Percentiles rank a stretch among this genome's conserved stretches.
These are phyloP conservation scores for Trypanosomatidae sp. DNA, from an alignment of 208 protist genomes.

Conservation along the genomic window DNA sequence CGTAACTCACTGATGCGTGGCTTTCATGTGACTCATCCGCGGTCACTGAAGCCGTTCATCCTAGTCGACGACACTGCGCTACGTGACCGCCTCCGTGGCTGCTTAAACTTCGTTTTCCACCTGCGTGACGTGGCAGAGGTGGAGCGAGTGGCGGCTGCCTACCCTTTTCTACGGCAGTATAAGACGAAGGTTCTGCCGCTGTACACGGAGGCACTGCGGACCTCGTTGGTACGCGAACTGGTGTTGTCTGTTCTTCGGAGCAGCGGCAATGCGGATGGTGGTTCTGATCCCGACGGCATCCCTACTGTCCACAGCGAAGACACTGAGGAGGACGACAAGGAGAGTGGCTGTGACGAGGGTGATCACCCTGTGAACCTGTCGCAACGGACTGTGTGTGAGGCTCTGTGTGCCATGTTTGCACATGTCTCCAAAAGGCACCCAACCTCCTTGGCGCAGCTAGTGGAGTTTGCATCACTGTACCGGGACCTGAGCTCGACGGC, in stretches of 20 bases:
- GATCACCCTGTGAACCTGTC: slow-evolving; percentile 17
- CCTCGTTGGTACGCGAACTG: slow-evolving; percentile 41
- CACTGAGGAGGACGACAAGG: not conserved
- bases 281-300: slow-evolving; percentile 13
- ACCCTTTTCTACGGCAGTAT: slow-evolving; percentile 39
- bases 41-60: slow-evolving; percentile 33
- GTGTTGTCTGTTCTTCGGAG: slow-evolving; percentile 30
- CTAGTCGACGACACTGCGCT: slow-evolving; percentile 49
- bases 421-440: slow-evolving; percentile 16
- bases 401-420: slow-evolving; percentile 21
- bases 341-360: slow-evolving; percentile 1
- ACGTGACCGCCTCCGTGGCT: slow-evolving; percentile 51
- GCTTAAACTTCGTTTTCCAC: slow-evolving; percentile 65
- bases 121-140: slow-evolving; percentile 33
- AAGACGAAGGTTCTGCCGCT: slow-evolving; percentile 34
- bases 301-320: slow-evolving; percentile 18
- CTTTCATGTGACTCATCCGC: slow-evolving; percentile 16
- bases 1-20: slow-evolving; percentile 42
- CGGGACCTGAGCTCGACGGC: slow-evolving; percentile 17
- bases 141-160: slow-evolving; percentile 30
- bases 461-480: slow-evolving; percentile 21
- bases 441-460: slow-evolving; percentile 33
- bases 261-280: slow-evolving; percentile 2
- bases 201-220: slow-evolving; percentile 20
- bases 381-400: slow-evolving; percentile 10